phyloP scores from a whole-genome alignment of 2,329 filamentous ascomycete species.

The Monosporascus sp. region DNA sequence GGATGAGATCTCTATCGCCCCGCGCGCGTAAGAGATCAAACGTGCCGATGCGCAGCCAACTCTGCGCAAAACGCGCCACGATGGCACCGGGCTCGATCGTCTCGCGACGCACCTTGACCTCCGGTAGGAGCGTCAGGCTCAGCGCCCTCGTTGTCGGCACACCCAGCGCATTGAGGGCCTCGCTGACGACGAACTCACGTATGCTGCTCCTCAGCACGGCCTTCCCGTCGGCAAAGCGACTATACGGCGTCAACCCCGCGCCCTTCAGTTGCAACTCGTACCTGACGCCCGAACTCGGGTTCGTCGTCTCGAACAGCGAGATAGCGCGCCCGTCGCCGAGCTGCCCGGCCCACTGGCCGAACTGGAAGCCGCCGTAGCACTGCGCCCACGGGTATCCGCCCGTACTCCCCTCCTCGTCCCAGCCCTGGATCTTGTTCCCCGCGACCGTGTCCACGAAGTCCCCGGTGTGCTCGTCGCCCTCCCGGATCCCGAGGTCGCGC shows the following conservation, averaged over 20 bases:
- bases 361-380: constrained; percentile 83
- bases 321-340: constrained; percentile 93
- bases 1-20: constrained; percentile 69
- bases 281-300: constrained; percentile 62
- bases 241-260: constrained; percentile 89
- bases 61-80: constrained; percentile 84
- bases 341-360: constrained; percentile 91
- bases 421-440: constrained; percentile 78
- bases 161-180: constrained; percentile 76
- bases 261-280: constrained; percentile 96
- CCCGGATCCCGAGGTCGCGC: constrained; percentile 70
- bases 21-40: constrained; percentile 87
- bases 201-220: constrained; percentile 91
- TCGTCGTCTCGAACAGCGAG: constrained; percentile 85
- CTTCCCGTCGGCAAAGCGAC: constrained; percentile 91
- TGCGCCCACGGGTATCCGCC: constrained; percentile 96
- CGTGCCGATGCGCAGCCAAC: constrained; percentile 89
- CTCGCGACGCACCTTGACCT: constrained; percentile 71
- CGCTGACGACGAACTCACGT: constrained; percentile 88
- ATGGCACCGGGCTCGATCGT: constrained; percentile 85
- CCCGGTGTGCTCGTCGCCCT: constrained; percentile 62
- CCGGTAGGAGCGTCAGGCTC: constrained; percentile 71
- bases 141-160: constrained; percentile 87
- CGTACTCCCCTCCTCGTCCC: constrained; percentile 59
- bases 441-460: constrained; percentile 75